Conservation (phyloP, 2,329 filamentous ascomycete genomes). For the Ascochyta koolunga region DNA sequence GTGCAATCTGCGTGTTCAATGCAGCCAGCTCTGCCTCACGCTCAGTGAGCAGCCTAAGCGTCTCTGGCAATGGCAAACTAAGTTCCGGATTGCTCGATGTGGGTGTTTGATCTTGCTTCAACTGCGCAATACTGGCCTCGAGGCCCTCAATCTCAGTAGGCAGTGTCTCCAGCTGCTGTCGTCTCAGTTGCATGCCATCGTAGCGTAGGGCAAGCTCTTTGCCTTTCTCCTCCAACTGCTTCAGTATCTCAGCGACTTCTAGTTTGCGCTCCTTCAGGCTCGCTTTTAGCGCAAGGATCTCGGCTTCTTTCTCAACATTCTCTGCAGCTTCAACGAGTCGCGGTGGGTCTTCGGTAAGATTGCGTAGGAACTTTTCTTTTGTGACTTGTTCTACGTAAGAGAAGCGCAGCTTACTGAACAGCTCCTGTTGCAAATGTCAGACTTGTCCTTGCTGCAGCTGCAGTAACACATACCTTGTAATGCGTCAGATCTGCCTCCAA, state of each 20-base stretch:
- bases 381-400: constrained; percentile 98
- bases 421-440: constrained; percentile 61
- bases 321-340: constrained; percentile 82
- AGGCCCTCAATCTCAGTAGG: constrained; percentile 60
- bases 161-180: constrained; percentile 57
- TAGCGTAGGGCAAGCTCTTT: constrained; percentile 65
- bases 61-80: constrained; percentile 53
- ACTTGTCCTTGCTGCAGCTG: neutral
- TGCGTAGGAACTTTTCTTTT: constrained; percentile 95
- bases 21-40: constrained; percentile 50
- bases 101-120: constrained; percentile 50
- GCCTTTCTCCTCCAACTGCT: constrained; percentile 71
- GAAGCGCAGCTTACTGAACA: constrained; percentile 95
- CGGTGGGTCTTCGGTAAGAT: constrained; percentile 89
- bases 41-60: constrained; percentile 47
- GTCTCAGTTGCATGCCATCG: constrained; percentile 60
- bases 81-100: constrained; percentile 49
- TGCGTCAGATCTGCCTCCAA: constrained; percentile 84
- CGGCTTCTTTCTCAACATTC: constrained; percentile 63
- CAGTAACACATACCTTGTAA: constrained; percentile 66
- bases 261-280: constrained; percentile 79
- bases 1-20: constrained; percentile 52
- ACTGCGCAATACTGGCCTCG: constrained; percentile 55
- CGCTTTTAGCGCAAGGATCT: constrained; percentile 72
- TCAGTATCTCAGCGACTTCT: constrained; percentile 75